Percentiles rank a stretch among this genome's conserved stretches.
phyloP scores from a whole-genome alignment of 2,329 filamentous ascomycete species.

The Aspergillus phoenicis region DNA sequence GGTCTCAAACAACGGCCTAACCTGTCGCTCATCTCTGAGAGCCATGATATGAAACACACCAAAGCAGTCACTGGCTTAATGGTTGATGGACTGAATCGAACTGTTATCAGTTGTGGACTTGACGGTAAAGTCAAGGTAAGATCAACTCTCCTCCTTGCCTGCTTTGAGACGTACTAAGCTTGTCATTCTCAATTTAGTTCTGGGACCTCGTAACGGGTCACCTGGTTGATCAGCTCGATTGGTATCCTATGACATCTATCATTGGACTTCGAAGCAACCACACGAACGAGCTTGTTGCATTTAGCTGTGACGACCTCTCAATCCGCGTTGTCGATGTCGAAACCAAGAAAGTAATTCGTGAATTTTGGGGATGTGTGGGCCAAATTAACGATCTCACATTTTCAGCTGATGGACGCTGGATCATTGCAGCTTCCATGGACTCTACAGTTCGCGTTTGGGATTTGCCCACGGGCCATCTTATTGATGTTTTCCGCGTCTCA shows the following conservation, averaged over 20 bases:
- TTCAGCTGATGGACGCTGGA: conserved; percentile 90
- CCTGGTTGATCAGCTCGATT: conserved; percentile 78
- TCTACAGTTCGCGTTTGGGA: conserved; percentile 87
- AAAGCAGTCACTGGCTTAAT: conserved; percentile 82
- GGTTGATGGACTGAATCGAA: conserved; percentile 86
- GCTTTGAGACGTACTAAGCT: background rate
- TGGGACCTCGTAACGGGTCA: conserved; percentile 91
- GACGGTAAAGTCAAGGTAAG: conserved; percentile 83
- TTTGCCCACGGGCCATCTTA: conserved; percentile 89
- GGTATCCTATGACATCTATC: conserved; percentile 75
- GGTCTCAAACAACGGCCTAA: conserved; percentile 34
- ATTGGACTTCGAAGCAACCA: conserved; percentile 78
- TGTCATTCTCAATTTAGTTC: conserved; percentile 55
- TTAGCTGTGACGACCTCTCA: conserved; percentile 85
- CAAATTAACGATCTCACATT: conserved; percentile 82
- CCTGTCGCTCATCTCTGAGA: conserved; percentile 28
- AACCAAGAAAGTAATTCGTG: conserved; percentile 86
- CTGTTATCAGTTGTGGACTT: conserved; percentile 79
- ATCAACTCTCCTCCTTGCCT: background rate
- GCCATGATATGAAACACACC: conserved; percentile 70
- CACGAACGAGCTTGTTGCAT: conserved; percentile 79
- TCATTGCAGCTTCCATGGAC: conserved; percentile 83
- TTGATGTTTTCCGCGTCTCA: conserved; percentile 83
- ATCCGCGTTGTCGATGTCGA: conserved; percentile 88
- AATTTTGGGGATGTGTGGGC: conserved; percentile 80